Percentiles rank a stretch among this genome's conserved stretches.
phyloP scores from a whole-genome alignment of 1,139 yeast species.

The Yamadazyma atmosphaerica region DNA sequence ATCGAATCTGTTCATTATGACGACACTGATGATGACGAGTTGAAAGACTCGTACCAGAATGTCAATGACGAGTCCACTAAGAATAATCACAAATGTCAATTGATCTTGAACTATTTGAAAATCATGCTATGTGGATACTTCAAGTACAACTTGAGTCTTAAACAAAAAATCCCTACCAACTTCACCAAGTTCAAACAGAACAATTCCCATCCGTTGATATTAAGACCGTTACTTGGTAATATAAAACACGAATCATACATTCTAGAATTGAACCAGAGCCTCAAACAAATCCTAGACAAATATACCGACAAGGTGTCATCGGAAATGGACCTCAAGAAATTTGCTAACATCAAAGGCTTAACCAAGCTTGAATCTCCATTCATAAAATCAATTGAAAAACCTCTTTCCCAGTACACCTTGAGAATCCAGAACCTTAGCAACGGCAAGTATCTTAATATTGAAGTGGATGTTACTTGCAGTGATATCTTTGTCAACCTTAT shows the following conservation, averaged over 20 bases:
- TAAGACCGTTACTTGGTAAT: conserved; percentile 70
- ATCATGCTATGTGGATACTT: conserved; percentile 63
- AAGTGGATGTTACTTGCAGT: conserved; percentile 36
- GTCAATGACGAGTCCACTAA: conserved; percentile 31
- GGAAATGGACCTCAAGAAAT: conserved; percentile 24
- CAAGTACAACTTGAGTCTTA: conserved; percentile 48
- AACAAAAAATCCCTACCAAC: conserved; percentile 49
- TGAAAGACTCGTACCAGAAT: conserved; percentile 29
- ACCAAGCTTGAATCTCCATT: conserved; percentile 32
- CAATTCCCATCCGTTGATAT: conserved; percentile 50
- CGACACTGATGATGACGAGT: conserved; percentile 44
- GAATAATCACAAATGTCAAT: conserved; percentile 49
- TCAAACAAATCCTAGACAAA: conserved; percentile 43
- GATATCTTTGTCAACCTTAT: conserved; percentile 44
- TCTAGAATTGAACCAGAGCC: conserved; percentile 21
- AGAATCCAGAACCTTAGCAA: conserved; percentile 10
- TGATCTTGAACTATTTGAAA: conserved; percentile 52
- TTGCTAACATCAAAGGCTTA: conserved; percentile 23
- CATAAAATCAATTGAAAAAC: conserved; percentile 40
- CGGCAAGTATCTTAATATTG: conserved; percentile 25
- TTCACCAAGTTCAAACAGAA: conserved; percentile 53
- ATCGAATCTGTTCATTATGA: conserved; percentile 60
- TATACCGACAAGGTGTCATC: conserved; percentile 21
- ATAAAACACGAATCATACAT: conserved; percentile 61
- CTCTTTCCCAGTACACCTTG: conserved; percentile 26